Percentiles rank a stretch among this genome's conserved stretches.
Evolutionary conservation across 2,329 filamentous ascomycete genomes (phyloP).

Genomic region (Hirsutella minnesotensis): DNA sequence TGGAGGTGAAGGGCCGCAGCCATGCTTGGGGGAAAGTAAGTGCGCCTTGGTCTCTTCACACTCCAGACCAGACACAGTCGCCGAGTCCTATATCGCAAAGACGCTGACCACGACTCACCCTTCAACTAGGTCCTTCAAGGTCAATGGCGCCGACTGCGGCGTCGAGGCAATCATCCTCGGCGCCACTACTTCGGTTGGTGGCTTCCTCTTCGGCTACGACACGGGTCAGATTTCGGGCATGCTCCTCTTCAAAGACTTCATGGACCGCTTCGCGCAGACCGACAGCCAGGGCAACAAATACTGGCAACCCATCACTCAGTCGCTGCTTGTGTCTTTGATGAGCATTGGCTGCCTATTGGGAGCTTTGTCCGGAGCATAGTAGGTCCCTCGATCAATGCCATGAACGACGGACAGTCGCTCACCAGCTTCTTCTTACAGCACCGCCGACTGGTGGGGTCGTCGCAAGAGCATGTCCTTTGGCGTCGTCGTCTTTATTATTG

Average conservation of each 20-base stretch:
- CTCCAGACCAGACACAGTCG: neutral
- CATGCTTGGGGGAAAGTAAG: neutral
- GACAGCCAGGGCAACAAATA: constrained; percentile 24
- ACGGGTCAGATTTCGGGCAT: constrained; percentile 47
- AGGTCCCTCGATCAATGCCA: constrained; percentile 6
- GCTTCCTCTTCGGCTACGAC: constrained; percentile 53
- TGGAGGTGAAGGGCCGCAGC: neutral
- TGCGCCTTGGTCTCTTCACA: neutral
- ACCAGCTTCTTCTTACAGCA: constrained; percentile 15
- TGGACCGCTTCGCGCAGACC: constrained; percentile 39
- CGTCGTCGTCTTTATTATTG: constrained; percentile 47
- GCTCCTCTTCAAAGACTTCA: constrained; percentile 40
- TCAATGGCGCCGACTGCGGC: constrained; percentile 31
- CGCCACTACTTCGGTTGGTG: constrained; percentile 43
- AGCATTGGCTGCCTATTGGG: constrained; percentile 44
- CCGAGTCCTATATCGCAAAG: neutral
- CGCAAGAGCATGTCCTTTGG: constrained; percentile 40
- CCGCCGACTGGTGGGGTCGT: constrained; percentile 46
- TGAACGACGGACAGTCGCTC: neutral
- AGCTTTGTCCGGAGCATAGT: constrained; percentile 38
- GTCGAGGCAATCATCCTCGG: constrained; percentile 31
- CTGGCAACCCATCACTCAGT: constrained; percentile 30
- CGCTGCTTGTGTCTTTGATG: constrained; percentile 43
- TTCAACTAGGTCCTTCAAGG: constrained; percentile 21
- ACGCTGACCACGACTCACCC: neutral